Evolutionary conservation across 192 early-diverging fungal genomes (phyloP).

Genomic region (Rhizophagus clarus): DNA sequence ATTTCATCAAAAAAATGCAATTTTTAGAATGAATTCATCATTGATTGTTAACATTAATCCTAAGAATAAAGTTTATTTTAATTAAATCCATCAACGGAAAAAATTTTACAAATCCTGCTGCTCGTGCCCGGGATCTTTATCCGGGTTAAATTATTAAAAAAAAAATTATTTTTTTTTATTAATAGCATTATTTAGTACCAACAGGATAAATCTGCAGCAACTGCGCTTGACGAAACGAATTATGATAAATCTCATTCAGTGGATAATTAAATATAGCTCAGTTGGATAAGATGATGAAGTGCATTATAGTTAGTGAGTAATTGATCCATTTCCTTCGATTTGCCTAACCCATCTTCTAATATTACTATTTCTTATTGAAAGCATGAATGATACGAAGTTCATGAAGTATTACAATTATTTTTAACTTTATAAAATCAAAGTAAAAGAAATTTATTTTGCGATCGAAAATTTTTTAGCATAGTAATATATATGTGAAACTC

Average conservation of each 20-base stretch:
- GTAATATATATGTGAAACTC: constrained; percentile 18
- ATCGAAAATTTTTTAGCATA: neutral
- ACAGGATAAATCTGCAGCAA: constrained; percentile 27
- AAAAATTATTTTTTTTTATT: neutral
- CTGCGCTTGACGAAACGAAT: constrained; percentile 21
- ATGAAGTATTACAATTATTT: constrained; percentile 10
- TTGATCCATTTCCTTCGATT: neutral
- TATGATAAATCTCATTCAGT: neutral
- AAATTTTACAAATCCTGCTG: constrained; percentile 29
- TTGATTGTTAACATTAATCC: too few species aligned
- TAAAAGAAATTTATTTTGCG: neutral
- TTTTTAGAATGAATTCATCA: too few species aligned
- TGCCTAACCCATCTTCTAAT: too few species aligned
- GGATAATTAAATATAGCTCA: neutral
- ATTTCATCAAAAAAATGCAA: too few species aligned
- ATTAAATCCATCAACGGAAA: neutral
- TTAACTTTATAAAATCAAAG: constrained; percentile 6
- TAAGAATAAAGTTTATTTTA: too few species aligned
- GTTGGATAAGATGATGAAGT: constrained; percentile 20
- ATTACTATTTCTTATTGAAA: neutral
- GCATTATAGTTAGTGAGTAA: constrained; percentile 10
- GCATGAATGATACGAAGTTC: constrained; percentile 31
- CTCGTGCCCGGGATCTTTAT: constrained; percentile 28
- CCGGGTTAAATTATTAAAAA: constrained; percentile 18
- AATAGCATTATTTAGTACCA: neutral